Conservation (phyloP, 169 alveolate species). For the Ichthyophthirius multifiliis region DNA sequence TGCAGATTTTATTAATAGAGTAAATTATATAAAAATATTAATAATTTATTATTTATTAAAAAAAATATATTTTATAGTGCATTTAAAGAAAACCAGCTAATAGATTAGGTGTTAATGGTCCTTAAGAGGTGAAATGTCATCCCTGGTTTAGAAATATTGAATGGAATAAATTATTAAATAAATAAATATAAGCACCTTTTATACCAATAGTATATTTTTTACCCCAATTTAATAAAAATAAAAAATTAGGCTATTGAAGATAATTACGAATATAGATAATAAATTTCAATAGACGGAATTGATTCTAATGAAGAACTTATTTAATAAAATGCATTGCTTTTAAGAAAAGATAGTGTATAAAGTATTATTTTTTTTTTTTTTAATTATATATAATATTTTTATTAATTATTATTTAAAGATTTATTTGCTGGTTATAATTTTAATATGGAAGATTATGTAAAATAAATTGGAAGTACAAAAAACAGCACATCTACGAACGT, state of each 20-base stretch:
- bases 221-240: neutral
- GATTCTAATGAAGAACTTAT: slow-evolving; percentile 22
- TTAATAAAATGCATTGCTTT: slow-evolving; percentile 9
- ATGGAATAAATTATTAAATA: slow-evolving; percentile 64
- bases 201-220: slow-evolving; percentile 52
- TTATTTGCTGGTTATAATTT: too few species aligned
- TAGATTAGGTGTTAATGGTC: slow-evolving; percentile 83
- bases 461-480: too few species aligned
- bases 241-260: neutral
- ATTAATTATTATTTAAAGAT: too few species aligned
- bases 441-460: too few species aligned
- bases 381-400: too few species aligned
- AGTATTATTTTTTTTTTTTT: slow-evolving; percentile 3
- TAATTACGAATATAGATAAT: slow-evolving; percentile 21
- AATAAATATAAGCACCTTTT: slow-evolving; percentile 62
- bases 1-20: slow-evolving; percentile 77
- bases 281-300: slow-evolving; percentile 19
- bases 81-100: slow-evolving; percentile 73
- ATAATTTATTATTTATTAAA: neutral
- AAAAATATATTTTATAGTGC: slow-evolving; percentile 21
- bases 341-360: slow-evolving; percentile 35
- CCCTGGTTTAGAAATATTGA: slow-evolving; percentile 79
- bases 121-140: slow-evolving; percentile 79
- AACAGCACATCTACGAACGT: too few species aligned
- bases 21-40: neutral